Base-by-base conservation (phyloP, 192 early-diverging fungal species). In the Mortierella hygrophila region DNA sequence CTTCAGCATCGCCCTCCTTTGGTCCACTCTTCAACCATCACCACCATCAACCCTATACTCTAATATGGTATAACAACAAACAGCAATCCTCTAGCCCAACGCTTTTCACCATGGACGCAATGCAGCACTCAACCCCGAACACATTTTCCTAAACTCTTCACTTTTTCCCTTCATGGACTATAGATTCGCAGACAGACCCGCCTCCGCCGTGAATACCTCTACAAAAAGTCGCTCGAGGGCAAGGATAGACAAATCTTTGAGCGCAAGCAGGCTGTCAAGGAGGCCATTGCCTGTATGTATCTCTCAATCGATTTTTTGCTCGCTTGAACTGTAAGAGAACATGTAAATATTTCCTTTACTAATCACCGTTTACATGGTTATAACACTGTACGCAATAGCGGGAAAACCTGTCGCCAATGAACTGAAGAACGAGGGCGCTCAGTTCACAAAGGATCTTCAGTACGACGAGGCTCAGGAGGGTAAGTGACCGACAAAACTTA, bases 191-290 rank as follows among this genome's bases (percentile, higher is more conserved):
- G 97, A 90, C 94, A 98, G 74, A 93, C 96, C 41, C 94, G 98
- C 44, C 91, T 96, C 74, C 92, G 98, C 57, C 88, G 97, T 82
- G 98, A 99, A 91, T 99, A 98, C 79, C 93, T 99, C 44, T 99
- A 98, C 93, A 94, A 94, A 88, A 99, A 99, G 91, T 95, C 97
- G 16, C 92, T 98, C 10, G 98, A 99, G 92, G 90, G 94, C 46
- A 97, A 98, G 88, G 97, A 99, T 60, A 92, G 93, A 81, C 93
- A 93, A 79, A 98, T 97, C 71, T 97, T 94, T 85, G 98, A 99
- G 71, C 92, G 95, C 77, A 99, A 98, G 91, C 97, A 98, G 89
- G 88, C 94, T 83, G 93, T 99, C 74, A 97, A 98, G 89, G 95
- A 97, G 54, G 97, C 98, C 2, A 91, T 99, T 83, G 93, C 92